Percentiles rank a stretch among this genome's conserved stretches.
Evolutionary conservation across 768 basidiomycete genomes (phyloP).

Genomic region (Galerina marginata): DNA sequence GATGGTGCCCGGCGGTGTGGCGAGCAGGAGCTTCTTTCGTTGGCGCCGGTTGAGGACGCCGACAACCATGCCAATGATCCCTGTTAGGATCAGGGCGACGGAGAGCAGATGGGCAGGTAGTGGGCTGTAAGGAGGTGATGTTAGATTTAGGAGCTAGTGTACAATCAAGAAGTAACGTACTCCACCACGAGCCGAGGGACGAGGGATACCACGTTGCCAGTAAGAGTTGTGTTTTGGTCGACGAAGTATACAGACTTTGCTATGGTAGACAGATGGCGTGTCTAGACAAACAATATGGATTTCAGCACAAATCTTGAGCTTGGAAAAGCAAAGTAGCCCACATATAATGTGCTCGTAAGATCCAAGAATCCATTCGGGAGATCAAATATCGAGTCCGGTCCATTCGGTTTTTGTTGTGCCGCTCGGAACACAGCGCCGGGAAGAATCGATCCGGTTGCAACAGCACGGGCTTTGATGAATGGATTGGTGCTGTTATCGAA

Average conservation of each 20-base stretch:
- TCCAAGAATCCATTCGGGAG: constrained; percentile 55
- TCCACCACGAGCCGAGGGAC: constrained; percentile 60
- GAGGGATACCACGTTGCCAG: constrained; percentile 45
- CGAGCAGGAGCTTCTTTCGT: constrained; percentile 54
- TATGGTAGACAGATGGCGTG: constrained; percentile 59
- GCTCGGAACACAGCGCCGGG: constrained; percentile 64
- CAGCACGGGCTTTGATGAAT: constrained; percentile 58
- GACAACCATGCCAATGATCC: constrained; percentile 49
- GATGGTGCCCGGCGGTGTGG: constrained; percentile 64
- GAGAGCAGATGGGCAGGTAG: constrained; percentile 60
- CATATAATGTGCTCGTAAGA: constrained; percentile 56
- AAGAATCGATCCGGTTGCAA: constrained; percentile 54
- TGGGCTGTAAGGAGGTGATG: constrained; percentile 39
- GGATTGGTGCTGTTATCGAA: constrained; percentile 45
- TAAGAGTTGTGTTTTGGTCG: constrained; percentile 38
- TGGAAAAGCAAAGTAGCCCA: constrained; percentile 32
- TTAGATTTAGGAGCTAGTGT: background rate
- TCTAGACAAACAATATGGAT: constrained; percentile 33
- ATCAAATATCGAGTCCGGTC: constrained; percentile 52
- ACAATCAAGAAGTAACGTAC: constrained; percentile 43
- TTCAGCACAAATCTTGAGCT: background rate
- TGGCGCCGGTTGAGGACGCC: constrained; percentile 53
- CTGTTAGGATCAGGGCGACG: constrained; percentile 50
- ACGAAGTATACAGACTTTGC: constrained; percentile 69
- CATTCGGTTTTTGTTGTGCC: constrained; percentile 48